Evolutionary conservation across 2,329 filamentous ascomycete genomes (phyloP).

Genomic region (Paecilomyces variotii): DNA sequence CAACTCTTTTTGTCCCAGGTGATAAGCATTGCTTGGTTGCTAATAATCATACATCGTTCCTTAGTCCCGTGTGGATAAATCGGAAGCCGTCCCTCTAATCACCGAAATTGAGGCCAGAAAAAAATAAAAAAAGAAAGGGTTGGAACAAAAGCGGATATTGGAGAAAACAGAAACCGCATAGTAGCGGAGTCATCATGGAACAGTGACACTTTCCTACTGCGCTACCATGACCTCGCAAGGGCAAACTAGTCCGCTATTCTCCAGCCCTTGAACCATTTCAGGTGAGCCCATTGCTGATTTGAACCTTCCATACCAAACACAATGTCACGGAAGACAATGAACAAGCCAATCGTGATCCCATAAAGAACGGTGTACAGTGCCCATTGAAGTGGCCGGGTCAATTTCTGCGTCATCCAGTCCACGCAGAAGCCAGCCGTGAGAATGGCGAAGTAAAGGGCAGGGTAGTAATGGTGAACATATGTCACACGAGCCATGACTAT

Average conservation of each 20-base stretch:
- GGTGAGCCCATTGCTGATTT: conserved; percentile 75
- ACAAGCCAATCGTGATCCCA: conserved; percentile 65
- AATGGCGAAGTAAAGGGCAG: conserved; percentile 95
- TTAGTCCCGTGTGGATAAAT: not conserved
- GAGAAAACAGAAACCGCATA: not conserved
- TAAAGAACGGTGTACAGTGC: conserved; percentile 70
- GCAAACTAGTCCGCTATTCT: conserved; percentile 59
- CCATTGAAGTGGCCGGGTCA: conserved; percentile 57
- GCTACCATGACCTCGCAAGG: not conserved
- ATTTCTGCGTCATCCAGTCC: conserved; percentile 70
- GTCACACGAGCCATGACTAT: conserved; percentile 97
- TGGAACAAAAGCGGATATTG: not conserved
- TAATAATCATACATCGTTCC: not conserved
- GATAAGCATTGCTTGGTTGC: not conserved
- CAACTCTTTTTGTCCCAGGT: not conserved
- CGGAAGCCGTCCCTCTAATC: not conserved
- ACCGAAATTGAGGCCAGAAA: not conserved
- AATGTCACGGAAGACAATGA: conserved; percentile 84
- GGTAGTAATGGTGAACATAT: conserved; percentile 99
- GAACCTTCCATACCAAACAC: conserved; percentile 91
- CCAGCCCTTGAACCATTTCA: conserved; percentile 92
- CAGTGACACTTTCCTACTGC: not conserved
- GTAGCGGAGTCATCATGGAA: not conserved
- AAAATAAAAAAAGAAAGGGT: not conserved
- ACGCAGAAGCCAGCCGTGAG: conserved; percentile 78